These are phyloP conservation scores for Heliamphora exappendiculata DNA, from an alignment of 148 eudicot species.

Conservation along the genomic window DNA sequence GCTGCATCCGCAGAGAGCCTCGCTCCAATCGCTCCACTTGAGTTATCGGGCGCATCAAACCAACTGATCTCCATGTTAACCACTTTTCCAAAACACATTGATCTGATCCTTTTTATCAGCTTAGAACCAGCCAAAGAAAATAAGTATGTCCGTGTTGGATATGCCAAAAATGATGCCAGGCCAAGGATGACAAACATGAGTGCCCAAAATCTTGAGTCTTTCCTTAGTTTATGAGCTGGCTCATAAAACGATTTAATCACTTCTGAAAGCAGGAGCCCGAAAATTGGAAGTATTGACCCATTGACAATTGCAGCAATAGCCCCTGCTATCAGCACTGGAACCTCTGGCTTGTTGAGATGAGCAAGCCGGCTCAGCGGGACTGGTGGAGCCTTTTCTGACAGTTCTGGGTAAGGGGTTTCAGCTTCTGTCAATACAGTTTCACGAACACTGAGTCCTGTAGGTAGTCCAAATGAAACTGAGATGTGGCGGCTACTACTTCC, in stretches of 20 bases:
- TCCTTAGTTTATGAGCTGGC: constrained; percentile 19
- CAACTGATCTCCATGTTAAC: constrained; percentile 61
- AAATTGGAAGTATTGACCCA: neutral
- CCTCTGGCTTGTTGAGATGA: constrained; percentile 44
- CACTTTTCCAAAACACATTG: constrained; percentile 56
- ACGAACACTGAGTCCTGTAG: constrained; percentile 16
- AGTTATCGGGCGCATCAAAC: constrained; percentile 61
- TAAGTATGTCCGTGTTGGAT: constrained; percentile 26
- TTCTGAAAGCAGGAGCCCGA: neutral
- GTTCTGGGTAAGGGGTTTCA: constrained; percentile 9
- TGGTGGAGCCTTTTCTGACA: constrained; percentile 26
- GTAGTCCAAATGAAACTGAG: constrained; percentile 26
- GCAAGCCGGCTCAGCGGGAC: constrained; percentile 43
- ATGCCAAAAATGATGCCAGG: constrained; percentile 16
- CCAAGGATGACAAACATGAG: constrained; percentile 25
- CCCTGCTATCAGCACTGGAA: constrained; percentile 34
- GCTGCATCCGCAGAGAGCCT: constrained; percentile 72
- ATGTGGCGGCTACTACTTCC: constrained; percentile 28
- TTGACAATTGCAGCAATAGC: constrained; percentile 22
- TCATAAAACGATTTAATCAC: constrained; percentile 14
- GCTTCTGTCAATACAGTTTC: constrained; percentile 15
- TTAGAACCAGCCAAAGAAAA: constrained; percentile 42
- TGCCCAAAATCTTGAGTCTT: constrained; percentile 35
- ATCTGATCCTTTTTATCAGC: constrained; percentile 40
- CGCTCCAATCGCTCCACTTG: constrained; percentile 76